These are phyloP conservation scores for Apodospora peruviana DNA, from an alignment of 495 filamentous ascomycete species.

Conservation along the genomic window DNA sequence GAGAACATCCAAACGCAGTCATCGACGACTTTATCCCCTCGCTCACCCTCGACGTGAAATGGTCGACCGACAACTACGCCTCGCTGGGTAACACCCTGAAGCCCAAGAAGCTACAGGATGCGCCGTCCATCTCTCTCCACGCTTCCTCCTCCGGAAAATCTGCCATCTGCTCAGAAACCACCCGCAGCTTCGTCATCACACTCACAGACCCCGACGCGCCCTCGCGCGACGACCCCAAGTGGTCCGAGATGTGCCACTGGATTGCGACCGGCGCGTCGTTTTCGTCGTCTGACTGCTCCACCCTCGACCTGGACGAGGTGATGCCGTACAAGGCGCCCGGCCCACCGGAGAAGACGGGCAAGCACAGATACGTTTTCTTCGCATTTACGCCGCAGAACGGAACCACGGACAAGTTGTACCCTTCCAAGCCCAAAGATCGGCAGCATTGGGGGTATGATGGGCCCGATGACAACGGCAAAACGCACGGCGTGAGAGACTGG, in stretches of 20 bases:
- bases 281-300: neutral
- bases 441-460: slow-evolving; percentile 53
- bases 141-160: neutral
- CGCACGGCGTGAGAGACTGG: slow-evolving; percentile 58
- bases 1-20: too few relatives aligned
- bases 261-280: slow-evolving; percentile 36
- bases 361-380: slow-evolving; percentile 65
- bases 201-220: slow-evolving; percentile 70
- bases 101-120: slow-evolving; percentile 42
- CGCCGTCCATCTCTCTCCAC: slow-evolving; percentile 40
- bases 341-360: slow-evolving; percentile 60
- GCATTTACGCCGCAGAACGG: slow-evolving; percentile 42
- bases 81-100: slow-evolving; percentile 58
- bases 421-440: slow-evolving; percentile 51
- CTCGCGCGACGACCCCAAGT: slow-evolving; percentile 56
- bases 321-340: slow-evolving; percentile 55
- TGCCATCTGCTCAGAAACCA: neutral
- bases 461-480: slow-evolving; percentile 28
- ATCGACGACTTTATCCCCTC: slow-evolving; percentile 58
- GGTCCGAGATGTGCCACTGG: slow-evolving; percentile 72
- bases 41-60: slow-evolving; percentile 46
- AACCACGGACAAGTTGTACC: slow-evolving; percentile 30
- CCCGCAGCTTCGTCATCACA: slow-evolving; percentile 32
- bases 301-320: slow-evolving; percentile 35
- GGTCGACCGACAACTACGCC: slow-evolving; percentile 39